Conservation (phyloP, 2,329 filamentous ascomycete genomes). For the Arthrobotrys sinensis region DNA sequence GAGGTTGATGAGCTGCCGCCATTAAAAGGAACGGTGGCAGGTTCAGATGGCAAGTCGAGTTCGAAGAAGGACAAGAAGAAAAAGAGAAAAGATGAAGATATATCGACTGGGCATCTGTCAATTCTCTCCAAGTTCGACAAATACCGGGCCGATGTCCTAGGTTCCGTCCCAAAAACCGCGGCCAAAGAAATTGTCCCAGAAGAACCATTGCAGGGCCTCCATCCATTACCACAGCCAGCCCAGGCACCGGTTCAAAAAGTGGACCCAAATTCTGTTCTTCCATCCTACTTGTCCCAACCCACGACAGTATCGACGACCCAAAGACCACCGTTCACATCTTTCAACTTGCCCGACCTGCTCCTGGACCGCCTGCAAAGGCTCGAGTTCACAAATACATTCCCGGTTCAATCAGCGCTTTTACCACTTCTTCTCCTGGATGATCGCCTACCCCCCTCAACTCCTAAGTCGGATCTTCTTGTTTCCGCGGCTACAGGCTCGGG, state of each 20-base stretch:
- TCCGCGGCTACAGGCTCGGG: slow-evolving; percentile 95
- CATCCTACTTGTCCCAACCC: slow-evolving; percentile 63
- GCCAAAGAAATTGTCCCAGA: slow-evolving; percentile 9
- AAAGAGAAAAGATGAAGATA: slow-evolving; percentile 1
- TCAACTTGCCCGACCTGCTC: slow-evolving; percentile 61
- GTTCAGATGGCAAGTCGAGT: not conserved
- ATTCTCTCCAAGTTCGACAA: slow-evolving; percentile 61
- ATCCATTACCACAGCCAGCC: slow-evolving; percentile 63
- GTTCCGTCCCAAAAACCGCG: slow-evolving; percentile 1
- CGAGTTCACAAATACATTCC: slow-evolving; percentile 80
- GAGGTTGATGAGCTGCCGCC: slow-evolving; percentile 6
- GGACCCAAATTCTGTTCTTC: slow-evolving; percentile 62
- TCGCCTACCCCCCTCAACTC: slow-evolving; percentile 62
- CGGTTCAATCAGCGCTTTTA: slow-evolving; percentile 84
- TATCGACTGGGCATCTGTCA: slow-evolving; percentile 55
- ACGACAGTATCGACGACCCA: slow-evolving; percentile 61
- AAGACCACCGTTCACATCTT: slow-evolving; percentile 61
- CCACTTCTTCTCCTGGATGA: slow-evolving; percentile 78
- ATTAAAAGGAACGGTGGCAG: not conserved
- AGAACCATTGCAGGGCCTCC: slow-evolving; percentile 61
- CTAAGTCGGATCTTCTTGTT: slow-evolving; percentile 84
- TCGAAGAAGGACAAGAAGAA: slow-evolving; percentile 33
- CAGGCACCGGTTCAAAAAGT: slow-evolving; percentile 57
- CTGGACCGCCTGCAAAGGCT: slow-evolving; percentile 73
- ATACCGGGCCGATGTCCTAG: slow-evolving; percentile 42